Conservation (phyloP, 2,329 filamentous ascomycete species). For the Colletotrichum plurivorum region DNA sequence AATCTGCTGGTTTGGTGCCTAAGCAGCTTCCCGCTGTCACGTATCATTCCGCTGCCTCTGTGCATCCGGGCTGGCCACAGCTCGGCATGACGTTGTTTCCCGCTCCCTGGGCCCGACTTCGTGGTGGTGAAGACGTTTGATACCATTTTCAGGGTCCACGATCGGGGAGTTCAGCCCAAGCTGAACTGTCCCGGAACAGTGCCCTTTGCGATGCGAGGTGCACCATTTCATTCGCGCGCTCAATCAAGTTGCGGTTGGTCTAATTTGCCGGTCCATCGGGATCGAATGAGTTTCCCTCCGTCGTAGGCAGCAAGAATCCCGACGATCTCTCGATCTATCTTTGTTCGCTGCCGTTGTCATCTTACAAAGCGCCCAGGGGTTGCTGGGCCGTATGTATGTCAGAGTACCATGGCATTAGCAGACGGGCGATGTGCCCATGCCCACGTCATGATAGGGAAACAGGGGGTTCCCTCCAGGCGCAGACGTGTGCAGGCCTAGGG, state of each 20-base stretch:
- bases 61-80: not conserved
- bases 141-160: not conserved
- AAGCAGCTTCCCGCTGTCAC: constrained; percentile 8
- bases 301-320: not conserved
- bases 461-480: not conserved
- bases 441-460: constrained; percentile 27
- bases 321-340: not conserved
- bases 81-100: not conserved
- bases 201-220: not conserved
- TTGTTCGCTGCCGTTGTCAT: not conserved
- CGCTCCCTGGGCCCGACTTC: not conserved
- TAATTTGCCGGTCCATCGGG: not conserved
- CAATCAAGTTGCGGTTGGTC: not conserved
- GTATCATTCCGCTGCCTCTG: not conserved
- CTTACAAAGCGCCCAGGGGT: constrained; percentile 20
- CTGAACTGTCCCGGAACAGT: not conserved
- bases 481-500: not conserved
- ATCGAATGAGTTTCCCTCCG: not conserved
- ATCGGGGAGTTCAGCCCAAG: not conserved
- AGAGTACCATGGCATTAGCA: constrained; percentile 37
- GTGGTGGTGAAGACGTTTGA: not conserved
- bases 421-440: constrained; percentile 1
- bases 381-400: constrained; percentile 30
- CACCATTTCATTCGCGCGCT: not conserved
- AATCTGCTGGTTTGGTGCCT: not conserved